Conservation (phyloP, 495 filamentous ascomycete genomes). For the Tuber magnatum region DNA sequence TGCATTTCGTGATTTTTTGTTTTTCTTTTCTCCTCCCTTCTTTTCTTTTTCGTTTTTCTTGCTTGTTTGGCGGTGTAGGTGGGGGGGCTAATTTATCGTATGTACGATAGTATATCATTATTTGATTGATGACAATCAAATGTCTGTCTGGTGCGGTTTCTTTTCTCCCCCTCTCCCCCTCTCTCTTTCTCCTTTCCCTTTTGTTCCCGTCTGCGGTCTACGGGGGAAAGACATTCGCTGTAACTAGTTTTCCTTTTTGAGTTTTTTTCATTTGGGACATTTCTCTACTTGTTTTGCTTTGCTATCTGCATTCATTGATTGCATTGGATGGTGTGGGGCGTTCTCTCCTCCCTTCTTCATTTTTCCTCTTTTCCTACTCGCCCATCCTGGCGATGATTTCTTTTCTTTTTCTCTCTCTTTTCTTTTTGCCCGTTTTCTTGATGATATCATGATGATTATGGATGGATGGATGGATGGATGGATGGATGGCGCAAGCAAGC, state of each 20-base stretch:
- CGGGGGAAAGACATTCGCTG: not conserved
- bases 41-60: not conserved
- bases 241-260: not conserved
- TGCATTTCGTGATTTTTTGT: conserved; percentile 5
- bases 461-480: conserved; percentile 21
- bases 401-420: not conserved
- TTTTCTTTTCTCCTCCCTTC: not conserved
- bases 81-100: conserved; percentile 19
- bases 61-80: not conserved
- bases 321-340: conserved; percentile 3
- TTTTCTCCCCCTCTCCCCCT: not conserved
- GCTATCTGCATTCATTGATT: not conserved
- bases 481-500: not conserved
- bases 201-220: not conserved
- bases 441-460: conserved; percentile 29
- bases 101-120: conserved; percentile 22
- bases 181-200: not conserved
- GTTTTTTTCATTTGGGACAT: conserved; percentile 16
- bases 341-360: not conserved
- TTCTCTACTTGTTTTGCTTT: not conserved
- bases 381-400: not conserved
- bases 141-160: not conserved
- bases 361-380: conserved; percentile 6
- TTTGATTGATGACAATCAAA: conserved; percentile 5
- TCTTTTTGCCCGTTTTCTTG: conserved; percentile 3